Evolutionary conservation across 2,329 filamentous ascomycete species (phyloP).

Genomic region (Thelonectria olida): DNA sequence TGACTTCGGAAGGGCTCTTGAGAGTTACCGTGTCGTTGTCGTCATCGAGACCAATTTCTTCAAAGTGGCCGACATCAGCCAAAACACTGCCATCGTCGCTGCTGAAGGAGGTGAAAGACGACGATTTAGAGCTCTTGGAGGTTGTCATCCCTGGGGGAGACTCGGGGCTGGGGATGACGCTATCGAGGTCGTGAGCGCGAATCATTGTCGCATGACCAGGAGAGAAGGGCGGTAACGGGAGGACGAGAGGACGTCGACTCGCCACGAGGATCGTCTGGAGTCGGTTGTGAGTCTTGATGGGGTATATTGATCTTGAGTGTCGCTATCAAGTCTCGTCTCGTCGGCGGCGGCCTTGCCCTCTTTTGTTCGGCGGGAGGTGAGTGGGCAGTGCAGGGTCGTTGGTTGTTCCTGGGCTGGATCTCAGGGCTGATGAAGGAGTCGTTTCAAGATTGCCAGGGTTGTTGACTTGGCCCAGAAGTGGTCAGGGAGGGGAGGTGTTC

Average conservation of each 20-base stretch:
- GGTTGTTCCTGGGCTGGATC: conserved; percentile 37
- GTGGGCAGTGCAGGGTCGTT: conserved; percentile 21
- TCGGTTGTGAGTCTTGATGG: conserved; percentile 16
- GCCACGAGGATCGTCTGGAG: conserved; percentile 16
- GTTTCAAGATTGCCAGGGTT: conserved; percentile 42
- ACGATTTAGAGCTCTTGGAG: conserved; percentile 91
- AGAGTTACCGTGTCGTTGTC: conserved; percentile 62
- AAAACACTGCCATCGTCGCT: conserved; percentile 77
- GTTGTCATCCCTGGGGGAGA: conserved; percentile 71
- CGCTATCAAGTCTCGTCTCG: background rate
- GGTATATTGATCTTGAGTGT: background rate
- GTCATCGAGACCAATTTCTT: conserved; percentile 90
- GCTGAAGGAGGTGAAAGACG: conserved; percentile 83
- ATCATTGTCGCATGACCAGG: conserved; percentile 48
- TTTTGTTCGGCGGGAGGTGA: conserved; percentile 32
- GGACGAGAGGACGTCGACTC: conserved; percentile 28
- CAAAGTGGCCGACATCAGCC: conserved; percentile 83
- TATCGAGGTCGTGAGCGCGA: conserved; percentile 43
- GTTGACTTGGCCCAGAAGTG: conserved; percentile 31
- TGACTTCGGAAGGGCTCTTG: conserved; percentile 56
- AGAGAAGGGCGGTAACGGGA: conserved; percentile 15
- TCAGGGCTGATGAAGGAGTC: conserved; percentile 33
- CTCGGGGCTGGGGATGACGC: conserved; percentile 45
- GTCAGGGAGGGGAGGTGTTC: conserved; percentile 28
- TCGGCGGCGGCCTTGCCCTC: conserved; percentile 26